phyloP scores from a whole-genome alignment of 768 basidiomycete species.

The Daedaleopsis sinensis region DNA sequence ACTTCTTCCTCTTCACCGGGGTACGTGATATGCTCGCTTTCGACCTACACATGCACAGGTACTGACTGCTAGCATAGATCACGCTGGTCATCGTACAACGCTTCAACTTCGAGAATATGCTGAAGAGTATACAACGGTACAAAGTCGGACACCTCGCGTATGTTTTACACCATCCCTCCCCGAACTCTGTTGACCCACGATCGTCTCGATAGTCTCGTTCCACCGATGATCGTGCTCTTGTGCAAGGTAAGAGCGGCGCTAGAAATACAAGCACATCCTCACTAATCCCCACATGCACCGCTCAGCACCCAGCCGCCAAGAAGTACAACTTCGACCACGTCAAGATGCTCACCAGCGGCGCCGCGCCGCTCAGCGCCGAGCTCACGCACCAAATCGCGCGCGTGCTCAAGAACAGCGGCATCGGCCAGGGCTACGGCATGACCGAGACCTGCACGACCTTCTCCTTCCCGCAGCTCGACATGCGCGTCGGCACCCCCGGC shows the following conservation, averaged over 20 bases:
- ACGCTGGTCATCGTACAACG: conserved; percentile 62
- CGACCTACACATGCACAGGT: neutral
- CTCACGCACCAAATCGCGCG: conserved; percentile 38
- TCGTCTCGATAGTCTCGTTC: conserved; percentile 50
- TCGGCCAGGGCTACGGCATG: conserved; percentile 40
- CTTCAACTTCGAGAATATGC: conserved; percentile 64
- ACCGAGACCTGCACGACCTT: conserved; percentile 66
- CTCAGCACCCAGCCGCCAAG: conserved; percentile 53
- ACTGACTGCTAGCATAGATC: conserved; percentile 34
- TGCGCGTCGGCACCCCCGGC: conserved; percentile 52
- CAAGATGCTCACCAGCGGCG: conserved; percentile 55
- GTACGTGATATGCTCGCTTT: conserved; percentile 38
- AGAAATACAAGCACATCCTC: neutral
- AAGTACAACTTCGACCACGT: conserved; percentile 51
- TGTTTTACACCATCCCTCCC: neutral
- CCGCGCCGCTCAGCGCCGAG: conserved; percentile 60
- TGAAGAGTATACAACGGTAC: conserved; percentile 61
- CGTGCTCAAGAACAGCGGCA: conserved; percentile 26
- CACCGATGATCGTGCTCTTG: conserved; percentile 57
- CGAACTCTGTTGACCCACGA: neutral
- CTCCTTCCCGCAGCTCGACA: conserved; percentile 45
- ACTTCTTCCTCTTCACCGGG: conserved; percentile 56
- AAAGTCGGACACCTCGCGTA: conserved; percentile 54
- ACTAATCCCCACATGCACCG: neutral
- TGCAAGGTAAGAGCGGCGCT: conserved; percentile 34